A percentile compares a stretch with the other conserved stretches of the same genome.
phyloP scores from a whole-genome alignment of 257 asterid species.

The Solanum medicagineum region DNA sequence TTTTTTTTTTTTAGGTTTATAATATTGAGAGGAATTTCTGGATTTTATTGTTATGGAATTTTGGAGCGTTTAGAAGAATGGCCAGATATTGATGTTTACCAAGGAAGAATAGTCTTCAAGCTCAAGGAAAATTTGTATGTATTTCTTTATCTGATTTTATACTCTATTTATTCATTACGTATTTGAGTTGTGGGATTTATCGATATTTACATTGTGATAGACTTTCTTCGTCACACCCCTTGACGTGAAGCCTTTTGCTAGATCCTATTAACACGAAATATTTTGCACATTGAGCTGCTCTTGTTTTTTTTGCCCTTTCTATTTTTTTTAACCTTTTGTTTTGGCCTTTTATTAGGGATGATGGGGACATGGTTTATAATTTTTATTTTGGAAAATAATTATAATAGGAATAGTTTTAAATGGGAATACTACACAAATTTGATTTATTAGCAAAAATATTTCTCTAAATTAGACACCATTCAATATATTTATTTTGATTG shows the following conservation, averaged over 20 bases:
- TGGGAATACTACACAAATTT: no score
- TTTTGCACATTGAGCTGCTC: no score
- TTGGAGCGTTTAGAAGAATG: slow-evolving; percentile 64
- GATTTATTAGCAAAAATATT: no score
- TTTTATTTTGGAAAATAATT: slow-evolving; percentile 9
- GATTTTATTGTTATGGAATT: slow-evolving; percentile 60
- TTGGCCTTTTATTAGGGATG: no score
- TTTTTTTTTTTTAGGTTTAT: slow-evolving; percentile 14
- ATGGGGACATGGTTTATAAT: no score
- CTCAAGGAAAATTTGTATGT: slow-evolving; percentile 41
- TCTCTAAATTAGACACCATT: no score
- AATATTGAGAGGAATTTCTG: slow-evolving; percentile 48
- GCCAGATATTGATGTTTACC: slow-evolving; percentile 49
- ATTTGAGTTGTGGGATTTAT: no score
- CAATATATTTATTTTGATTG: no score
- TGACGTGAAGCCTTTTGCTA: neutral
- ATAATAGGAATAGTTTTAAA: neutral
- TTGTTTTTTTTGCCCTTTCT: slow-evolving; percentile 8
- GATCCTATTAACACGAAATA: neutral
- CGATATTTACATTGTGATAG: neutral
- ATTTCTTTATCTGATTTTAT: neutral
- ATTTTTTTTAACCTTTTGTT: no score
- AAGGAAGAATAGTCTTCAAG: slow-evolving; percentile 65
- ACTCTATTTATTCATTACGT: no score
- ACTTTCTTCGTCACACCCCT: neutral